These are phyloP conservation scores for Epichloe uncinata DNA, from an alignment of 2,329 filamentous ascomycete genomes.

Conservation along the genomic window DNA sequence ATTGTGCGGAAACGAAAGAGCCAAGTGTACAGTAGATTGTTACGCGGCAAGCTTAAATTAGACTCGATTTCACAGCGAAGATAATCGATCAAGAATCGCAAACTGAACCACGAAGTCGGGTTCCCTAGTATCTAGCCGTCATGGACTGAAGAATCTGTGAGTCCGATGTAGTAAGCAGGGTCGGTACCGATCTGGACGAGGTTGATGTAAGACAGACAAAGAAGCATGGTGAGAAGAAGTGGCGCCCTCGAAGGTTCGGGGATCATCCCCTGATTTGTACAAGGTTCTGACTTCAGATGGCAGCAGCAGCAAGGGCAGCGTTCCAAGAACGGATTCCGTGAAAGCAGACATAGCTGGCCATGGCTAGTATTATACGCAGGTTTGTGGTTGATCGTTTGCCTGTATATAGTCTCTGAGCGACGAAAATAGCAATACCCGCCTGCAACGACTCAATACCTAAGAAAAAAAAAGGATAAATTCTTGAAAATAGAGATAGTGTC, in stretches of 20 bases:
- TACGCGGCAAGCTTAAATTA: not conserved
- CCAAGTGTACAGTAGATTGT: not conserved
- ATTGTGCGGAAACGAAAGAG: not conserved
- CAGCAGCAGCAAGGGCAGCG: not conserved
- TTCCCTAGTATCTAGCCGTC: not conserved
- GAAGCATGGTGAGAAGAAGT: not conserved
- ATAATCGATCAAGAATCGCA: not conserved
- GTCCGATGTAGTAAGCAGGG: not conserved
- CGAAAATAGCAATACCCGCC: not conserved
- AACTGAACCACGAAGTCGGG: not conserved
- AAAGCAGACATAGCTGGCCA: not conserved
- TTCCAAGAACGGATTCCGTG: not conserved
- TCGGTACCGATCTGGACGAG: not conserved
- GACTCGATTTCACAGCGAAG: not conserved
- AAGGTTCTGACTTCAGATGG: not conserved
- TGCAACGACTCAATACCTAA: not conserved
- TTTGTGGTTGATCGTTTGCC: not conserved
- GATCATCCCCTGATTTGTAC: not conserved
- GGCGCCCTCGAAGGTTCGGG: not conserved
- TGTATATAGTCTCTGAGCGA: not conserved
- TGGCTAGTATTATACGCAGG: not conserved
- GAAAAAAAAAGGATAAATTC: not conserved
- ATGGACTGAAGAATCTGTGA: not conserved
- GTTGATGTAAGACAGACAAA: not conserved
- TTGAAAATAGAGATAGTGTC: not conserved